Conservation (phyloP, 805 yeast genomes). For the Kockiozyma suomiensis region DNA sequence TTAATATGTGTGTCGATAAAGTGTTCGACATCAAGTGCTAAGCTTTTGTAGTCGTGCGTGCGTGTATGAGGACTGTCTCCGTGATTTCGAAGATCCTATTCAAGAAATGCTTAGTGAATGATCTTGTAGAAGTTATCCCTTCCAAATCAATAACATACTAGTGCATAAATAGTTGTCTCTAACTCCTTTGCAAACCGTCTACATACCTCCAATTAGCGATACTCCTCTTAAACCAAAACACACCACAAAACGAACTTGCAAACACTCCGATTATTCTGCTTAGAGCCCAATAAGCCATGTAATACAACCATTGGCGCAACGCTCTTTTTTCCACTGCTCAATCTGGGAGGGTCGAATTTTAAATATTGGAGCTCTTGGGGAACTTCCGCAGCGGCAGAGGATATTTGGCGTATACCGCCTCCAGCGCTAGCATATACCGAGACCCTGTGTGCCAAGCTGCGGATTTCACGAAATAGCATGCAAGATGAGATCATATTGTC, state of each 20-base stretch:
- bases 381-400: neutral
- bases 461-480: neutral
- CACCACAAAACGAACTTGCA: constrained; percentile 56
- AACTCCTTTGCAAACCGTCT: constrained; percentile 44
- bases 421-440: neutral
- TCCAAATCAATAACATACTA: constrained; percentile 31
- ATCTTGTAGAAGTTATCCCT: neutral
- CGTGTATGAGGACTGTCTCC: constrained; percentile 84
- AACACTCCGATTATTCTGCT: constrained; percentile 77
- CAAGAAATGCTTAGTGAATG: neutral
- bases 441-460: neutral
- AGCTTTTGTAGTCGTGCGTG: constrained; percentile 73
- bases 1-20: constrained; percentile 57
- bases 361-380: constrained; percentile 47
- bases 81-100: constrained; percentile 77
- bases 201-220: constrained; percentile 40
- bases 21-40: constrained; percentile 82
- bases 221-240: neutral
- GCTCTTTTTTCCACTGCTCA: constrained; percentile 4
- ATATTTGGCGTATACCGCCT: neutral
- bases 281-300: constrained; percentile 90
- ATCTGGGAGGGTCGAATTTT: constrained; percentile 43
- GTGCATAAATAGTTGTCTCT: constrained; percentile 42
- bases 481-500: no score
- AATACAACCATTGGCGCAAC: constrained; percentile 67